Evolutionary conservation across 257 asterid species (phyloP).

Genomic region (Voacanga thouarsii): DNA sequence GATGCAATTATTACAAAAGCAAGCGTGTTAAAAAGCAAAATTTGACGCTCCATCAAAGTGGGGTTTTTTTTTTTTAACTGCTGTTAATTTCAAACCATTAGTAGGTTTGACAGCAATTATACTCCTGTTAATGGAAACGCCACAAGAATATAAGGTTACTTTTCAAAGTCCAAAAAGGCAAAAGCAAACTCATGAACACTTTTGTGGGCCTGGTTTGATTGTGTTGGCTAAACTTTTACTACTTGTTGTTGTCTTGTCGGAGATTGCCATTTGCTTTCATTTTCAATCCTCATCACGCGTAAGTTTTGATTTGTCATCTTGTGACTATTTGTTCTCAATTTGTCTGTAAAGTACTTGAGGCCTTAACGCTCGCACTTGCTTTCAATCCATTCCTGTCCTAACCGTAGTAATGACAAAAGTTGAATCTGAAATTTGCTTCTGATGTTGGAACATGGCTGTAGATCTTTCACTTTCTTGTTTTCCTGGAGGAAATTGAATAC

Average conservation of each 20-base stretch:
- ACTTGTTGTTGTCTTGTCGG: constrained; percentile 67
- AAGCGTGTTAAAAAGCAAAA: constrained; percentile 27
- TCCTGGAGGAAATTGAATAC: background rate
- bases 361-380: background rate
- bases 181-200: constrained; percentile 26
- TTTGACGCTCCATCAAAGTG: constrained; percentile 27
- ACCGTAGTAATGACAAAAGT: constrained; percentile 15
- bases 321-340: constrained; percentile 25
- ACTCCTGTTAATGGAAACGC: constrained; percentile 18
- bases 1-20: constrained; percentile 27
- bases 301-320: constrained; percentile 42
- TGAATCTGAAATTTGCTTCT: constrained; percentile 26
- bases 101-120: constrained; percentile 24
- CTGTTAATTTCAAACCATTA: constrained; percentile 28
- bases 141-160: constrained; percentile 20
- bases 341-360: constrained; percentile 18
- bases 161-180: constrained; percentile 30
- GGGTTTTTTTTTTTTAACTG: constrained; percentile 6
- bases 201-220: constrained; percentile 59
- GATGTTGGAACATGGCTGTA: constrained; percentile 9
- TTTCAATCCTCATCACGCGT: constrained; percentile 64
- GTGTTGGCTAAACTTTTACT: constrained; percentile 52
- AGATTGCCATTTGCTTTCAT: constrained; percentile 41
- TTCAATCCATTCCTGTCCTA: background rate
- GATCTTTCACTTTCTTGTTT: constrained; percentile 29